Conservation (phyloP, 371 early-diverging fungal species). For the Aphelidium insulamus region DNA sequence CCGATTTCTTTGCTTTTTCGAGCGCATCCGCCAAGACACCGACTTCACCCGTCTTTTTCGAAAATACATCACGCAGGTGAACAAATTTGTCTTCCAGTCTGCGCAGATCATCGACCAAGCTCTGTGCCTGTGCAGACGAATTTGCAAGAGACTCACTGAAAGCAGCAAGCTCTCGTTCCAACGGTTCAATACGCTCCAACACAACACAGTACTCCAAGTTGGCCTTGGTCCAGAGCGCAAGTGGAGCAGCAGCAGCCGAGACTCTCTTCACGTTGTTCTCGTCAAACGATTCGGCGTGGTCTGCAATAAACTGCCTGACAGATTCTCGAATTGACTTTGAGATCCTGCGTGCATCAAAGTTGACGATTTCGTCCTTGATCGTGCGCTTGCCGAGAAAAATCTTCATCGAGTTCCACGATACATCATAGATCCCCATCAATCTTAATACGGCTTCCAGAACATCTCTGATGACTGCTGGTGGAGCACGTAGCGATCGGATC, state of each 20-base stretch:
- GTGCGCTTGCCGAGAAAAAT: constrained; percentile 24
- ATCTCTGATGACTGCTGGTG: constrained; percentile 29
- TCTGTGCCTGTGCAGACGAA: constrained; percentile 11
- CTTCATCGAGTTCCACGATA: constrained; percentile 34
- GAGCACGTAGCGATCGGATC: constrained; percentile 28
- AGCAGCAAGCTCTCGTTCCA: constrained; percentile 14
- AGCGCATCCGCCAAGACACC: constrained; percentile 10
- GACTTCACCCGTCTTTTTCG: constrained; percentile 21
- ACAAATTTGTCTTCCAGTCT: constrained; percentile 19
- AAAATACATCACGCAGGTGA: constrained; percentile 16
- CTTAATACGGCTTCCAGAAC: constrained; percentile 29
- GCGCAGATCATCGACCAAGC: constrained; percentile 13
- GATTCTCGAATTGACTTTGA: constrained; percentile 13
- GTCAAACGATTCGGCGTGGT: constrained; percentile 26
- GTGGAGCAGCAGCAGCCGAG: constrained; percentile 26
- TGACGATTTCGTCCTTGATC: constrained; percentile 30
- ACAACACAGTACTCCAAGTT: constrained; percentile 22
- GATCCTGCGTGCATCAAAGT: constrained; percentile 22
- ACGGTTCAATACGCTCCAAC: constrained; percentile 19
- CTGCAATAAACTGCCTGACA: constrained; percentile 13
- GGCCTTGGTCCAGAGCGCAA: constrained; percentile 31
- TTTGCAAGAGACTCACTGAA: constrained; percentile 14
- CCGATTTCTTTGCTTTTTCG: constrained; percentile 11
- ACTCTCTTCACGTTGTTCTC: constrained; percentile 16
- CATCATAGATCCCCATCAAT: constrained; percentile 26